Evolutionary conservation across 352 stramenopile species (phyloP).

Genomic region (Globisporangium sylvaticum): DNA sequence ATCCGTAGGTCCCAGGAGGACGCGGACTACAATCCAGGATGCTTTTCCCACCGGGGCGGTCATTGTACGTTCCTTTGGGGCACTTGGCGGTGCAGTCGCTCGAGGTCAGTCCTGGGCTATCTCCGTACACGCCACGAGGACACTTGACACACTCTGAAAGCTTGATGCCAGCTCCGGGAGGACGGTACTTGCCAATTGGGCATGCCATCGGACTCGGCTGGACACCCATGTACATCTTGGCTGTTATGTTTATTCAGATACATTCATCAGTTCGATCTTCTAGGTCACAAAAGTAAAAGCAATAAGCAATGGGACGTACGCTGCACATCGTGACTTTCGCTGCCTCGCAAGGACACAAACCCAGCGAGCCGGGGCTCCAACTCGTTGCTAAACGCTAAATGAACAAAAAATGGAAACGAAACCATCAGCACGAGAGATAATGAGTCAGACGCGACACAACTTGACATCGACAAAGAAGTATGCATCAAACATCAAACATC

Average conservation of each 20-base stretch:
- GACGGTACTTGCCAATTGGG: conserved; percentile 65
- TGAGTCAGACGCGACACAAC: not conserved
- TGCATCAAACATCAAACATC: not conserved
- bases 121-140: conserved; percentile 68
- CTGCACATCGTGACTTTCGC: not conserved
- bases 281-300: not conserved
- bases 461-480: not conserved
- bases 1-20: conserved; percentile 58
- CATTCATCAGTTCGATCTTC: too few relatives aligned
- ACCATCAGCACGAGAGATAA: not conserved
- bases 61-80: conserved; percentile 70
- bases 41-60: conserved; percentile 47
- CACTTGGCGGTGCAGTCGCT: conserved; percentile 67
- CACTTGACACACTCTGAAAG: conserved; percentile 66
- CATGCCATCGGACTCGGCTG: conserved; percentile 43
- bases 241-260: conserved; percentile 14
- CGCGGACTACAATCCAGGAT: conserved; percentile 67
- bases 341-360: conserved; percentile 5
- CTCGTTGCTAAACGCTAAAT: conserved; percentile 4
- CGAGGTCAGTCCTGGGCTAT: conserved; percentile 52
- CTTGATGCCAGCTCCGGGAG: conserved; percentile 34
- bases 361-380: conserved; percentile 2
- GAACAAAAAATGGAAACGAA: not conserved
- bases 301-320: not conserved
- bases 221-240: conserved; percentile 49